Conservation (phyloP, 495 filamentous ascomycete species). For the Evernia prunastri region DNA sequence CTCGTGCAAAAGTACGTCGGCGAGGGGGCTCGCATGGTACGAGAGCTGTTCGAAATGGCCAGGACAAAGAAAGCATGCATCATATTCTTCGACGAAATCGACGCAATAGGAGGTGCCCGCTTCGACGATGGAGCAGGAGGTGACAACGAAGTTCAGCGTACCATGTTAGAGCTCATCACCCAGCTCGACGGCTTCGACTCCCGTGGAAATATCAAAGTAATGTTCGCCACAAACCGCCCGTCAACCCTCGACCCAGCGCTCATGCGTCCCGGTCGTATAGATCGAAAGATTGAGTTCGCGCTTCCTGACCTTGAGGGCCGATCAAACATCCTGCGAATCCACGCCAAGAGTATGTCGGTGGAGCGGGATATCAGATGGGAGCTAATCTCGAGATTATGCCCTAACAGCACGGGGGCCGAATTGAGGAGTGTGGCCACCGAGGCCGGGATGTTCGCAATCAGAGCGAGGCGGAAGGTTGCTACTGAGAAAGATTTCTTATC, state of each 20-base stretch:
- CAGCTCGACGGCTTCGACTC: slow-evolving; percentile 97
- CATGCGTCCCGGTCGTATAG: slow-evolving; percentile 96
- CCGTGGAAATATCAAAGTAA: slow-evolving; percentile 98
- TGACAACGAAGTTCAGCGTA: slow-evolving; percentile 98
- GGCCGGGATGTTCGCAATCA: slow-evolving; percentile 98
- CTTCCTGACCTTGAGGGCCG: slow-evolving; percentile 93
- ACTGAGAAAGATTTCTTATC: slow-evolving; percentile 99
- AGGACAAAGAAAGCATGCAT: slow-evolving; percentile 99
- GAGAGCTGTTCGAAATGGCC: slow-evolving; percentile 98
- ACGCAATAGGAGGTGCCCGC: slow-evolving; percentile 94
- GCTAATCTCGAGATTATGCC: slow-evolving; percentile 90
- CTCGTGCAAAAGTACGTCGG: slow-evolving; percentile 98
- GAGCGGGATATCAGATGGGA: slow-evolving; percentile 99
- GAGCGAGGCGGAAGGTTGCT: slow-evolving; percentile 92
- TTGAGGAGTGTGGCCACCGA: slow-evolving; percentile 95
- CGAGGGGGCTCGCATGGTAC: slow-evolving; percentile 95
- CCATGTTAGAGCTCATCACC: slow-evolving; percentile 97
- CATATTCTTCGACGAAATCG: slow-evolving; percentile 99
- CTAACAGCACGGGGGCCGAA: slow-evolving; percentile 94
- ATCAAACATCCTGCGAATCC: slow-evolving; percentile 95
- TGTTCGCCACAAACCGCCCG: slow-evolving; percentile 98
- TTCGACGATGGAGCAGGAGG: slow-evolving; percentile 97
- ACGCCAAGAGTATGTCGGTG: slow-evolving; percentile 99
- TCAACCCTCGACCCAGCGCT: slow-evolving; percentile 93
- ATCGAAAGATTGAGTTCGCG: slow-evolving; percentile 97